Base-by-base conservation (phyloP, 2,329 filamentous ascomycete genomes). In the Phialophora verrucosa region DNA sequence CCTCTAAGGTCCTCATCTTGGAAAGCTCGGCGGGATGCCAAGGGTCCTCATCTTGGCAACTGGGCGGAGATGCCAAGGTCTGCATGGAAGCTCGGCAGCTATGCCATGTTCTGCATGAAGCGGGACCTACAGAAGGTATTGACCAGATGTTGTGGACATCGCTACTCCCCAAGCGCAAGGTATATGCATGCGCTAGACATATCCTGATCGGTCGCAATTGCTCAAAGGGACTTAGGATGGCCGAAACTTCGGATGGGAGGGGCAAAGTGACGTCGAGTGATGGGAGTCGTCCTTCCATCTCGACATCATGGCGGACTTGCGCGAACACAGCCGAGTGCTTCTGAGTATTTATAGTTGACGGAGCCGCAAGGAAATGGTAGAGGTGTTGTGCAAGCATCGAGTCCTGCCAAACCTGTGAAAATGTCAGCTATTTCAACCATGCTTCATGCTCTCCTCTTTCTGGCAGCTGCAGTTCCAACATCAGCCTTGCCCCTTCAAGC, bases 271-370 rank as follows among this genome's bases (percentile, higher is more conserved):
- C 38, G 38, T 42, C 17, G 38, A n/a, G 4, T 42, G 38, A 42
- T n/a, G 14, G 38, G 38, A n/a, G 38, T n/a, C 38, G 38, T 7
- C 38, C 17, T 42, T 42, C 38, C 0, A 42, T 17, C 3, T 42
- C 38, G 38, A n/a, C 38, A 17, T 42, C 38, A 42, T 6, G 5
- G 38, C 38, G 17, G 38, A 42, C 17, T 42, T 42, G 14, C 4
- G 49, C 20, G 25, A 11, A 25, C n/a, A 14, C 20, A 3, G 49
- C 49, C 20, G 17, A 50, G 20, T 4, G 49, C 49, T 23, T 29
- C 20, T 25, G 49, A 51, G 49, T 51, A 51, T 5, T 51, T 51
- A 51, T 51, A 51, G 49, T 27, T 51, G 20, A 10, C 49, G 3
- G 49, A 51, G 14, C 14, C 38, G 20, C 5, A 25, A 8, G 49